Evolutionary conservation across 2,329 filamentous ascomycete species (phyloP), one percentile per base, ranked within the genome.

Genomic region (Paraconiothyrium sp.): DNA sequence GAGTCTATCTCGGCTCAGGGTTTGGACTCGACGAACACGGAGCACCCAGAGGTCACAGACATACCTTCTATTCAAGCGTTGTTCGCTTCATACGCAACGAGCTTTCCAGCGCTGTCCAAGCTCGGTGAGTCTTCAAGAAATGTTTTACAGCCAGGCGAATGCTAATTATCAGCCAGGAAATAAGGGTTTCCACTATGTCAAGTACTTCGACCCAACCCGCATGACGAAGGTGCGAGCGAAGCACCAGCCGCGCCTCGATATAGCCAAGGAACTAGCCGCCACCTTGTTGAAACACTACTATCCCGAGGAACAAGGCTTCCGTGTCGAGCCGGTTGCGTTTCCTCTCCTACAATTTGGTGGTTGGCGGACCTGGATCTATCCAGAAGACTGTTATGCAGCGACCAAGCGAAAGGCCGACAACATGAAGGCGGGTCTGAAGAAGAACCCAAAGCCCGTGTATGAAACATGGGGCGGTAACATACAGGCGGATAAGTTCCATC

Each of bases 211-310:
- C 8, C 50, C 50, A 16, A 9, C 6, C 20, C 50, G 35, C 5
- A 54, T 54, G 50, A 30, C 37, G 6, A 34, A 39, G 16, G 50
- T 54, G 24, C 50, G 50, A 27, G 50, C 22, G n/a, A 37, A 43
- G 24, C 50, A 58, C 35, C 51, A 63, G 16, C 37, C 47, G 4
- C 70, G 67, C 20, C 64, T 72, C 46, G 52, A 62, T 22, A 59
- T 64, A 30, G 72, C 67, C 41, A 66, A 68, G 43, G 57, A 59
- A 1, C 56, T 76, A 10, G 65, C 62, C 3, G 39, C 58, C 14
- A 58, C 64, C 10, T 35, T 74, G 10, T 67, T 75, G n/a, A 50
- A 61, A 34, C 66, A 73, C 54, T 72, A 72, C 57, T 74, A 66
- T 37, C 72, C 72, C 0, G 47, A 57, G 3, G 57, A 57, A 2